Conservation (phyloP, 345 rosid genomes). For the Citrus medica region DNA sequence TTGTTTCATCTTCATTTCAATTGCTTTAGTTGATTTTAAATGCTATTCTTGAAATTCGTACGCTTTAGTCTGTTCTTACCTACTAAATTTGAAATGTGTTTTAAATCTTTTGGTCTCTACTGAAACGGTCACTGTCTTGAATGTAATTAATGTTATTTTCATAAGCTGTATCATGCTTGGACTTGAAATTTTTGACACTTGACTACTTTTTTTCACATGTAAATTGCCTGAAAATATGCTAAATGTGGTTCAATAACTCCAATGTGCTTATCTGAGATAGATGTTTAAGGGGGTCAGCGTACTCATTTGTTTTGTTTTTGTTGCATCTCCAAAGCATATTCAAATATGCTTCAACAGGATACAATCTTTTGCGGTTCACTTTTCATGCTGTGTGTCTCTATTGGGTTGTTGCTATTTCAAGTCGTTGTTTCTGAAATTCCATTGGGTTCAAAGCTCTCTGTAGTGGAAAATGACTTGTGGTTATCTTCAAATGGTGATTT, state of each 20-base stretch:
- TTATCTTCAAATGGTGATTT: constrained; percentile 63
- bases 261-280: not conserved
- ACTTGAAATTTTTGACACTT: constrained; percentile 13
- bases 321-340: constrained; percentile 21
- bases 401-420: constrained; percentile 31
- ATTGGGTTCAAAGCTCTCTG: constrained; percentile 58
- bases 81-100: constrained; percentile 29
- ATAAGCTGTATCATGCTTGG: constrained; percentile 20
- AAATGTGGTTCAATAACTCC: constrained; percentile 5
- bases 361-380: constrained; percentile 10
- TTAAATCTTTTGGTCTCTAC: constrained; percentile 4
- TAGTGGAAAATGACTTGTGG: constrained; percentile 52
- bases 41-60: constrained; percentile 13
- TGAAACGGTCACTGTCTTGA: constrained; percentile 8
- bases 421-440: constrained; percentile 48
- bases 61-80: constrained; percentile 16
- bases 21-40: constrained; percentile 14
- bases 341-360: constrained; percentile 35
- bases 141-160: not conserved
- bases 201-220: not conserved
- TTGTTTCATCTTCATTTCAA: constrained; percentile 7
- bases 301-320: constrained; percentile 12
- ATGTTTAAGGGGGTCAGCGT: constrained; percentile 12
- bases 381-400: constrained; percentile 37
- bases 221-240: constrained; percentile 5